Conservation (phyloP, 768 basidiomycete genomes). For the Tricholoma furcatifolium region DNA sequence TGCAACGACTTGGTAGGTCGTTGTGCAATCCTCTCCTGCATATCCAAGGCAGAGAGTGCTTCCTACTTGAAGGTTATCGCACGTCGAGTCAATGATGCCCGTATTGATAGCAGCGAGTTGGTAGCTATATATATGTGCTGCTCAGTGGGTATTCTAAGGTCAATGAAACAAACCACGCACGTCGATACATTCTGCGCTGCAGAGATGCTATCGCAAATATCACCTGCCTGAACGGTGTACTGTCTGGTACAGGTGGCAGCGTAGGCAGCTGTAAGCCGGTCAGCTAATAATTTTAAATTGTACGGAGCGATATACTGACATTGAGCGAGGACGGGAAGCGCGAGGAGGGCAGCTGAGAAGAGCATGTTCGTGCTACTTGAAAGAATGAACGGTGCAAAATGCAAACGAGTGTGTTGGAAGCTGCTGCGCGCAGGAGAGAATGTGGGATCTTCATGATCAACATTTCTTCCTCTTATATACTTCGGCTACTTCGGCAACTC, state of each 20-base stretch:
- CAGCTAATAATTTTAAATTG: conserved; percentile 1
- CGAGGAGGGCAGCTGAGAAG: conserved; percentile 40
- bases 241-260: conserved; percentile 53
- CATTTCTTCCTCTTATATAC: conserved; percentile 12
- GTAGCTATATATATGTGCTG: conserved; percentile 43
- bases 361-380: conserved; percentile 19
- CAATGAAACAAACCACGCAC: conserved; percentile 34
- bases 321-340: conserved; percentile 44
- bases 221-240: conserved; percentile 55
- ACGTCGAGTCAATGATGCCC: conserved; percentile 44
- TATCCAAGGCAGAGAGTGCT: conserved; percentile 61
- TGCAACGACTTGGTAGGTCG: conserved; percentile 52
- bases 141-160: conserved; percentile 1
- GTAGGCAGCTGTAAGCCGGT: conserved; percentile 22
- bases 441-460: conserved; percentile 4
- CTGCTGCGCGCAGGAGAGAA: conserved; percentile 6
- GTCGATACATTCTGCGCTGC: conserved; percentile 59
- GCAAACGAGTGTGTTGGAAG: conserved; percentile 18
- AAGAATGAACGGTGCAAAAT: conserved; percentile 21
- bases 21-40: conserved; percentile 57
- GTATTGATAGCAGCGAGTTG: conserved; percentile 70
- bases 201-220: conserved; percentile 71
- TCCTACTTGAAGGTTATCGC: conserved; percentile 58
- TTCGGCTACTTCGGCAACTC: conserved; percentile 21
- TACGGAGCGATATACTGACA: conserved; percentile 27